These are phyloP conservation scores for Schizosaccharomyces pombe DNA, from an alignment of 805 yeast species.

Conservation along the genomic window ASM294v3 CU329670.1:3244001-3244500, in stretches of 20 bases:
- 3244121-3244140: slow-evolving; percentile 2
- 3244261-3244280: slow-evolving; percentile 37
- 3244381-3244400: neutral
- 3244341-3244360: neutral
- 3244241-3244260: slow-evolving; percentile 71
- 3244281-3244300: neutral
- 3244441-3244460: neutral
- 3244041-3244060: neutral
- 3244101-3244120: neutral
- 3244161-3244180: slow-evolving; percentile 52
- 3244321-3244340: neutral
- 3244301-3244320: neutral
- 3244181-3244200: slow-evolving; percentile 38
- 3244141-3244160: slow-evolving; percentile 23
- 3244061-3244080: neutral
- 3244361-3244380: neutral
- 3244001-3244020: neutral
- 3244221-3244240: slow-evolving; percentile 62
- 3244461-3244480: neutral
- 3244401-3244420: neutral
- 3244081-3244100: neutral
- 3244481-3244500: neutral
- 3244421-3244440: neutral
- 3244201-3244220: slow-evolving; percentile 41
- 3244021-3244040: neutral